A percentile compares a stretch with the other conserved stretches of the same genome.
phyloP scores from a whole-genome alignment of 805 yeast genomes.

The Monosporozyma servazzii region DNA sequence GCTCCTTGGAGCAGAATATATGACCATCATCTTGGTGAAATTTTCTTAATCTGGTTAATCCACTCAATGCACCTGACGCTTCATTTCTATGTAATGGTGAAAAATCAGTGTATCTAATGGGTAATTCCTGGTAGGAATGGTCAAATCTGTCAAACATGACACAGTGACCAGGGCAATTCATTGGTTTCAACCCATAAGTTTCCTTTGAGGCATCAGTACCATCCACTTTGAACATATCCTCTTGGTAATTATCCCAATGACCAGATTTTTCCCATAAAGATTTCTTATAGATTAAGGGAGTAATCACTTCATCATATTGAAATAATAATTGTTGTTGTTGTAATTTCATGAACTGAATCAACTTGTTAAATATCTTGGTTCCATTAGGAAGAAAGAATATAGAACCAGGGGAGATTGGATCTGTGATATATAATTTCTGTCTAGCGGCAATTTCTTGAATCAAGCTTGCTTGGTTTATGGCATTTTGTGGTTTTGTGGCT shows the following conservation, averaged over 20 bases:
- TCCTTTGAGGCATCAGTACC: slow-evolving; percentile 38
- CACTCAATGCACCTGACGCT: slow-evolving; percentile 87
- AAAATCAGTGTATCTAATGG: slow-evolving; percentile 79
- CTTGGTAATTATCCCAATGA: slow-evolving; percentile 91
- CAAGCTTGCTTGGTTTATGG: not conserved
- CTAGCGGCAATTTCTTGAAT: slow-evolving; percentile 34
- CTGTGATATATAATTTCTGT: slow-evolving; percentile 73
- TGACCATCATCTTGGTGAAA: slow-evolving; percentile 99
- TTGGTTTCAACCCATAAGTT: slow-evolving; percentile 79
- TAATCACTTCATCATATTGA: slow-evolving; percentile 86
- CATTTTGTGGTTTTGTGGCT: not conserved
- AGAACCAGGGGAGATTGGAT: slow-evolving; percentile 82
- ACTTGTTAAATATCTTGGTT: slow-evolving; percentile 70
- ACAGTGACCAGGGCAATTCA: slow-evolving; percentile 96
- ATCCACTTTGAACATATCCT: slow-evolving; percentile 86
- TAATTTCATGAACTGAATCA: slow-evolving; percentile 72
- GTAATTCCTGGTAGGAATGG: slow-evolving; percentile 78
- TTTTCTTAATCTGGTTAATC: slow-evolving; percentile 84
- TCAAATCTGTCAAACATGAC: slow-evolving; percentile 65
- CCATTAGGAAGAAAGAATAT: slow-evolving; percentile 91
- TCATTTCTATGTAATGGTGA: slow-evolving; percentile 91
- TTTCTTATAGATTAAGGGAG: slow-evolving; percentile 80
- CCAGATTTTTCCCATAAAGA: slow-evolving; percentile 86
- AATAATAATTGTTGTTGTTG: slow-evolving; percentile 57
- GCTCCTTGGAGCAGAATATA: slow-evolving; percentile 76